phyloP scores from a whole-genome alignment of 805 yeast genomes.

The Teunomyces panamensis region DNA sequence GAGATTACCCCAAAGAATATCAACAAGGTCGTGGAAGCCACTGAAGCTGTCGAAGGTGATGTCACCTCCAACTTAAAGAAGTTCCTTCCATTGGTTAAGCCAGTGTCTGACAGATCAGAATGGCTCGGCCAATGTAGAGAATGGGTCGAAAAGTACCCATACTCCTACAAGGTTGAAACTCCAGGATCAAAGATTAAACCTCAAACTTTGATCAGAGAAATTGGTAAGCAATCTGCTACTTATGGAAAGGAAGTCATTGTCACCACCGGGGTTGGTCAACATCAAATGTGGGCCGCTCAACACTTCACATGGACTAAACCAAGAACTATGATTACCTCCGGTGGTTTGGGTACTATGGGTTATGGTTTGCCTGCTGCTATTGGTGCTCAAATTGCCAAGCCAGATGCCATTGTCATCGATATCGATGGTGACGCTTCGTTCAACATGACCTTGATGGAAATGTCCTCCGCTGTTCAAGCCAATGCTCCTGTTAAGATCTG shows the following conservation, averaged over 20 bases:
- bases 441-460: slow-evolving; percentile 93
- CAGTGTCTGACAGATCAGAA: slow-evolving; percentile 64
- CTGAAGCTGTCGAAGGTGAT: slow-evolving; percentile 96
- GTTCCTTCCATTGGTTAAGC: slow-evolving; percentile 67
- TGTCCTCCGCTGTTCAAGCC: slow-evolving; percentile 93
- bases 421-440: slow-evolving; percentile 99
- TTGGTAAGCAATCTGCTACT: slow-evolving; percentile 65
- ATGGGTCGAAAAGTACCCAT: slow-evolving; percentile 89
- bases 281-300: slow-evolving; percentile 99
- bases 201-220: slow-evolving; percentile 81
- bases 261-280: slow-evolving; percentile 99
- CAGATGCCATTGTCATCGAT: slow-evolving; percentile 92
- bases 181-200: slow-evolving; percentile 84
- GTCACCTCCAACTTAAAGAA: slow-evolving; percentile 73
- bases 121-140: slow-evolving; percentile 74
- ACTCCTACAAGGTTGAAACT: slow-evolving; percentile 75
- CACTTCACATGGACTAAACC: slow-evolving; percentile 93
- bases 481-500: slow-evolving; percentile 85
- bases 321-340: slow-evolving; percentile 93
- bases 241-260: slow-evolving; percentile 74
- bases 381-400: slow-evolving; percentile 96
- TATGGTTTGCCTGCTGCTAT: slow-evolving; percentile 96
- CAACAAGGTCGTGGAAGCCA: slow-evolving; percentile 94
- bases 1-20: slow-evolving; percentile 96
- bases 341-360: slow-evolving; percentile 99